These are phyloP conservation scores for Melampsora americana DNA, from an alignment of 1,284 basidiomycete genomes.

Conservation along the genomic window DNA sequence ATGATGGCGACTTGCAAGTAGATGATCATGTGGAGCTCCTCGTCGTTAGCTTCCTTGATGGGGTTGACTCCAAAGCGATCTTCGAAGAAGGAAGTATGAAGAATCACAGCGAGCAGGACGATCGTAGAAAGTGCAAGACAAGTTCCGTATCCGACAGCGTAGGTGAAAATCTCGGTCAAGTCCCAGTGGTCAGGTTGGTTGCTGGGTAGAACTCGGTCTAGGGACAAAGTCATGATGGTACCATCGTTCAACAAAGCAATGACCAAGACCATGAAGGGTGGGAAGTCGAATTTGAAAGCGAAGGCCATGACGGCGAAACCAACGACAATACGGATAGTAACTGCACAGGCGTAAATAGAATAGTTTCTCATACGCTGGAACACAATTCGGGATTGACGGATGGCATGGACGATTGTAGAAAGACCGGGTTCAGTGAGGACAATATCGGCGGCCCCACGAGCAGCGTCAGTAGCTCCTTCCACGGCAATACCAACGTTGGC, in stretches of 20 bases:
- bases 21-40: conserved; percentile 70
- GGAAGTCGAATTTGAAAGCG: conserved; percentile 95
- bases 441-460: conserved; percentile 91
- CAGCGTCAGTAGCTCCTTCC: conserved; percentile 92
- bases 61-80: conserved; percentile 70
- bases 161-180: conserved; percentile 85
- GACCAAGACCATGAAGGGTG: conserved; percentile 98
- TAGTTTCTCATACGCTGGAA: conserved; percentile 57
- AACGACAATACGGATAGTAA: conserved; percentile 97
- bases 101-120: conserved; percentile 75
- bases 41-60: conserved; percentile 34
- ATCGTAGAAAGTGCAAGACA: conserved; percentile 89
- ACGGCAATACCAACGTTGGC: conserved; percentile 62
- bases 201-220: conserved; percentile 92
- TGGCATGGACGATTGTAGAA: conserved; percentile 93
- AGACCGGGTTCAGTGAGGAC: conserved; percentile 92
- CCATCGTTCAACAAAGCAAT: conserved; percentile 95
- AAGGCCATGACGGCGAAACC: conserved; percentile 94
- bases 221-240: conserved; percentile 90
- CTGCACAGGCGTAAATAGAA: conserved; percentile 69
- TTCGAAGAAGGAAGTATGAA: conserved; percentile 85
- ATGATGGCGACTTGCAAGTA: conserved; percentile 95
- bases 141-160: conserved; percentile 88
- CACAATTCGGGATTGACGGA: conserved; percentile 88
- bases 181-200: conserved; percentile 87